A percentile compares a stretch with the other conserved stretches of the same genome.
phyloP scores from a whole-genome alignment of 2,329 filamentous ascomycete species.

The Sclerotinia subarctica region DNA sequence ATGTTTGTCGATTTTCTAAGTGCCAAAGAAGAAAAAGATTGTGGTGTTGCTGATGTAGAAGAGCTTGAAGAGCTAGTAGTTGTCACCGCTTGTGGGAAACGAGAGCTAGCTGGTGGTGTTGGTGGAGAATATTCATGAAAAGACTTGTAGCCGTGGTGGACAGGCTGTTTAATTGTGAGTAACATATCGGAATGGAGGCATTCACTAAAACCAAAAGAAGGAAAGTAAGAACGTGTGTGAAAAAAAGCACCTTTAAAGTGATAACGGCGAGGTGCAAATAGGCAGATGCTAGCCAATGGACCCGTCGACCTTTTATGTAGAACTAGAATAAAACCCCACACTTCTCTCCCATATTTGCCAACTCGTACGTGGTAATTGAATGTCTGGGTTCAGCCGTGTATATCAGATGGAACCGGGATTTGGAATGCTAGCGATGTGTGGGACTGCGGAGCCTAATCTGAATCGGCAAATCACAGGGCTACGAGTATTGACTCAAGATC shows the following conservation, averaged over 20 bases:
- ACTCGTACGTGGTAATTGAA: slow-evolving; percentile 33
- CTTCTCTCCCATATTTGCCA: slow-evolving; percentile 30
- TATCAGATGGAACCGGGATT: slow-evolving; percentile 30
- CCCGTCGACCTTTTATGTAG: slow-evolving; percentile 33
- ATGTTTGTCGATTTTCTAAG: slow-evolving; percentile 50
- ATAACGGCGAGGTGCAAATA: slow-evolving; percentile 27
- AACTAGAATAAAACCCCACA: slow-evolving; percentile 33
- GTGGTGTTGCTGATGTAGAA: slow-evolving; percentile 31
- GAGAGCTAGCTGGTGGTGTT: slow-evolving; percentile 42
- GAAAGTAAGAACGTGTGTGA: slow-evolving; percentile 33
- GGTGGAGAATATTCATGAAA: slow-evolving; percentile 48
- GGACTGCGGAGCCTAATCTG: slow-evolving; percentile 31
- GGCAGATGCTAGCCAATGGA: slow-evolving; percentile 30
- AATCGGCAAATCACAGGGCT: slow-evolving; percentile 33
- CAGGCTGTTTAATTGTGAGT: slow-evolving; percentile 49
- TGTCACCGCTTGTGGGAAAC: slow-evolving; percentile 42
- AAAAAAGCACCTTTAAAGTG: slow-evolving; percentile 33
- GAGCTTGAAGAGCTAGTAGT: slow-evolving; percentile 34
- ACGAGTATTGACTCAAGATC: slow-evolving; percentile 30
- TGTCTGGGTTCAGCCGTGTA: slow-evolving; percentile 21
- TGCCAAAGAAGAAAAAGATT: slow-evolving; percentile 38
- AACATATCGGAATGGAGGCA: slow-evolving; percentile 43
- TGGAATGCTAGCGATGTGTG: slow-evolving; percentile 28
- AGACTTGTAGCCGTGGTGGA: slow-evolving; percentile 46
- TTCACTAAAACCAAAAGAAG: slow-evolving; percentile 34